Base-by-base conservation (phyloP, 2,329 filamentous ascomycete genomes). In the Leptographium flavum region DNA sequence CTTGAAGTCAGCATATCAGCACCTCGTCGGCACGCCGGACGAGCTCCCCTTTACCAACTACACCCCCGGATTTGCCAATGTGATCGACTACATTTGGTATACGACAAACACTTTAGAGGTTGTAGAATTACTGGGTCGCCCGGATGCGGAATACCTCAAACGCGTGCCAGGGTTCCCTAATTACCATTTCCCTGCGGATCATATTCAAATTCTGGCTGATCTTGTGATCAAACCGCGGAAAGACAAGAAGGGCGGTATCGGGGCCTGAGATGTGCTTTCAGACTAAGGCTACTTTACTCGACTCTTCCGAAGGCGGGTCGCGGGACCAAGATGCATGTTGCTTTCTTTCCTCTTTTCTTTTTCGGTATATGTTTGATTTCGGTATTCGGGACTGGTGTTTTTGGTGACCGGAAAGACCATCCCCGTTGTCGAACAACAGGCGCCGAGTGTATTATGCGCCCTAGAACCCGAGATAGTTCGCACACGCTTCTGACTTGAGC, bases 81-180 rank as follows among this genome's bases (percentile, higher is more conserved):
- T 93, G 47, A 83, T 98, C 53, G 92, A 98, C 61, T 95, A 96
- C 63, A 87, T 98, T 56, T 96, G 88, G 87, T 98, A 94, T 64
- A 88, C 87, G 46, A 90, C 87, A 47, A 94, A 92, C 62, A 79
- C 83, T 21, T 70, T 95, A 38, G 84, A 92, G 58, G 83, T 93
- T 22, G 81, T 86, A 17, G 83, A 83, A 44, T 64, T 95, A 44
- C 78, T 95, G 4, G 88, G 88, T 27, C 83, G 90, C 37, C 85
- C 93, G 3, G 88, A 95, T 60, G 76, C 80, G 51, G 76, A 85
- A 25, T 92, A 94, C 60, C 76, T 94, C 47, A 82, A 85, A 61
- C 76, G 81, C 43, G 86, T 95, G 23, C 87, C 88, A 4, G 87
- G 87, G 0, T 94, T 94, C 64, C 88, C 88, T 19, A 88, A 92